Base-by-base conservation (phyloP, 1,284 basidiomycete genomes). In the Thecaphora thlaspeos region DNA sequence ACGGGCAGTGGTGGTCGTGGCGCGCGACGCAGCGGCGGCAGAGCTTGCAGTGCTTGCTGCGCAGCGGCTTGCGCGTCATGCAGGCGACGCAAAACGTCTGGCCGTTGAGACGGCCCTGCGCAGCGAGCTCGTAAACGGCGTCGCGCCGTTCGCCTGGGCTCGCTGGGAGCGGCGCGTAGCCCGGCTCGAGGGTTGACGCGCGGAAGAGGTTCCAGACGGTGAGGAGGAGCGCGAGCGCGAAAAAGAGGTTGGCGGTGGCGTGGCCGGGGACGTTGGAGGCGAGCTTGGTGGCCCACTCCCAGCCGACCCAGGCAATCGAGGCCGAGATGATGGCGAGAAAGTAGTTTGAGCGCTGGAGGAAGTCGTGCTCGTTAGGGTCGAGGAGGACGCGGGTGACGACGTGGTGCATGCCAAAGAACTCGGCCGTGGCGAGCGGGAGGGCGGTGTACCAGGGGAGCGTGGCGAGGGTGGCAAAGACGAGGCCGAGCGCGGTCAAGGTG, bases 61-160 rank as follows among this genome's bases (percentile, higher is more conserved):
- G 85, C 21, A 99, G 81, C 3, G 94, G 91, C 73, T 94, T 92
- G 40, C 88, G 85, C 2, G 89, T 87, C 89, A 98, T 89, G 80
- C 94, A 98, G 48, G 87, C 83, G 47, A 97, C 88, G 76, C 95
- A 98, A 79, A 95, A 97, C 12, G 90, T 91, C 73, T 92, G 90
- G 1, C 94, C 93, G 79, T 96, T 97, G 26, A 98, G 80, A 26
- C 87, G 82, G 3, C 91, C 91, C 68, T 88, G 85, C 17, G 88
- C 88, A 12, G 91, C 90, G 17, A 98, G 82, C 26, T 56, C 40
- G 10, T 61, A 51, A n/a, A 77, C 56, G 8, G 46, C 47, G n/a
- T 57, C 51, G 10, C 66, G 50, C 7, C 72, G 59, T 18, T 73
- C 54, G n/a, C 55, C 47, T 10, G 58, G 57, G 1, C 64, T 67